Evolutionary conservation across 1,284 basidiomycete species (phyloP).

Genomic region (Ceratobasidium papillatum): DNA sequence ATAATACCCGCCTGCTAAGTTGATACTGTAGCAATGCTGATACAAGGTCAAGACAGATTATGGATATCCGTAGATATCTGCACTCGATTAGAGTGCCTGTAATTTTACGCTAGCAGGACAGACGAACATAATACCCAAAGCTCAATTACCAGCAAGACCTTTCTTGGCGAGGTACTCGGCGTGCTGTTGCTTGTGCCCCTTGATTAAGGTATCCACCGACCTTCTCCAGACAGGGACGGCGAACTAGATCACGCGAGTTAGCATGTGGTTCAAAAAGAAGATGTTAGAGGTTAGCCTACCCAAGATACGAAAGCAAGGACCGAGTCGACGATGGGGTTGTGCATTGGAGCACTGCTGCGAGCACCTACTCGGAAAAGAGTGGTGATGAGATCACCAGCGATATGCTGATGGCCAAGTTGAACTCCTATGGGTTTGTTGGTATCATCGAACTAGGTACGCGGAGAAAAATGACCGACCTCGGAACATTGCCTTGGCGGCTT

Average conservation of each 20-base stretch:
- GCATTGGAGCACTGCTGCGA: constrained; percentile 72
- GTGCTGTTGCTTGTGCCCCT: constrained; percentile 41
- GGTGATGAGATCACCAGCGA: constrained; percentile 75
- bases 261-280: not conserved
- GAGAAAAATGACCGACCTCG: constrained; percentile 59
- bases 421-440: constrained; percentile 61
- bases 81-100: no score
- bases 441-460: no score
- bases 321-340: constrained; percentile 67
- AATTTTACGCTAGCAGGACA: not conserved
- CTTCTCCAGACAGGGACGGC: constrained; percentile 55
- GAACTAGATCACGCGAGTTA: constrained; percentile 48
- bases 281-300: constrained; percentile 52
- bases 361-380: constrained; percentile 74
- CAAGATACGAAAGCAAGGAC: constrained; percentile 57
- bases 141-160: not conserved
- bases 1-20: not conserved
- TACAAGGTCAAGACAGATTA: not conserved
- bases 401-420: constrained; percentile 76
- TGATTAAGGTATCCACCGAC: constrained; percentile 41
- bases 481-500: constrained; percentile 70
- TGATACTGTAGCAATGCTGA: not conserved
- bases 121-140: not conserved
- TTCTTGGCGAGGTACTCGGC: constrained; percentile 41
- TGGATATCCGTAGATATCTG: no score